Conservation (phyloP, 495 filamentous ascomycete genomes). For the Rostrohypoxylon terebratum region DNA sequence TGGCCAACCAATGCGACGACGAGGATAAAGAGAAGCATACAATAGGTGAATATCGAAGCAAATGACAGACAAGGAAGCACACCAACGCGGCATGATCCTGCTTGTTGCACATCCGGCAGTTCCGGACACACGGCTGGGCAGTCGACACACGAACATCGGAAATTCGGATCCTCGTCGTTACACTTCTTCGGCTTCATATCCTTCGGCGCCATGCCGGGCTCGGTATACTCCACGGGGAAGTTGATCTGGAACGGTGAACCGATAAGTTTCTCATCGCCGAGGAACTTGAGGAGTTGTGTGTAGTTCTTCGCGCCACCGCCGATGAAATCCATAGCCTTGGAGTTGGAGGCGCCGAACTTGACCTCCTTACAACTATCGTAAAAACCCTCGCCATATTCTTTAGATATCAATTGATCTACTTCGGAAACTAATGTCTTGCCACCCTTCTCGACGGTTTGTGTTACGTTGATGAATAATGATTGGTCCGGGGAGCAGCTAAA, state of each 20-base stretch:
- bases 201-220: constrained; percentile 72
- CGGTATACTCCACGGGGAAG: constrained; percentile 75
- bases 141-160: constrained; percentile 92
- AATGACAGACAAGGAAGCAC: constrained; percentile 91
- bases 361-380: constrained; percentile 98
- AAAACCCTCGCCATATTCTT: constrained; percentile 88
- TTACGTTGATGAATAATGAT: constrained; percentile 94
- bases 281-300: constrained; percentile 82
- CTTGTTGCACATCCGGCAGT: constrained; percentile 75
- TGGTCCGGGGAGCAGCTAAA: constrained; percentile 98
- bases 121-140: constrained; percentile 86
- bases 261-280: constrained; percentile 88
- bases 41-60: constrained; percentile 87
- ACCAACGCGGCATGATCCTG: constrained; percentile 82
- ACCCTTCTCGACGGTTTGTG: constrained; percentile 72
- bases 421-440: constrained; percentile 84
- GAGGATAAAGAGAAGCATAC: constrained; percentile 74
- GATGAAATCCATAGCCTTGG: constrained; percentile 92
- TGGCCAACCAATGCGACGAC: constrained; percentile 76
- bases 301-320: constrained; percentile 96
- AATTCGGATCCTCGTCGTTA: constrained; percentile 85
- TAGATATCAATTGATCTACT: constrained; percentile 88
- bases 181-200: constrained; percentile 80
- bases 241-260: constrained; percentile 98
- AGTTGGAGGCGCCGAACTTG: constrained; percentile 93